Percentiles rank a stretch among this genome's conserved stretches.
phyloP scores from a whole-genome alignment of 306 rosid species.

The Castanopsis chinensis region DNA sequence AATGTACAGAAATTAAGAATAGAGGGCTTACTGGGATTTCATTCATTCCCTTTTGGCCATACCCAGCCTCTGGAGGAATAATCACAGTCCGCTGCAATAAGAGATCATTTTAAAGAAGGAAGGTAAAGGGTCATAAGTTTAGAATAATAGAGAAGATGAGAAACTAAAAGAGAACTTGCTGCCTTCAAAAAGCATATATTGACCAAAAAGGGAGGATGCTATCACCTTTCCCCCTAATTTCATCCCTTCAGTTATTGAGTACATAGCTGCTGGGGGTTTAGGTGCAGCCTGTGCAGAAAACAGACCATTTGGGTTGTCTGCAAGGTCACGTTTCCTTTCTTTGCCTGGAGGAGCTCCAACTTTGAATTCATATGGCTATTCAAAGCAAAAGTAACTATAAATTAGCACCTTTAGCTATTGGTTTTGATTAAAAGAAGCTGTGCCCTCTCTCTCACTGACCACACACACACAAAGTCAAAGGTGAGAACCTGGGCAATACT shows the following conservation, averaged over 20 bases:
- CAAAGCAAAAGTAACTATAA: conserved; percentile 25
- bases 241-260: conserved; percentile 78
- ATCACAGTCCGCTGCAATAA: conserved; percentile 77
- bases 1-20: neutral
- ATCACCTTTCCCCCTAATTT: conserved; percentile 86
- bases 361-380: conserved; percentile 80
- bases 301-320: conserved; percentile 86
- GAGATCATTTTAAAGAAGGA: neutral
- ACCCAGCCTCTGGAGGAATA: conserved; percentile 85
- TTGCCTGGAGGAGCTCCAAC: conserved; percentile 90
- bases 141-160: neutral
- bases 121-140: neutral
- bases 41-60: conserved; percentile 76
- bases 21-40: conserved; percentile 76
- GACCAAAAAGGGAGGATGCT: neutral
- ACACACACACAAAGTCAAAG: conserved; percentile 5
- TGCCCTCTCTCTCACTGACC: neutral
- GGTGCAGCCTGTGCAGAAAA: conserved; percentile 99
- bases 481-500: conserved; percentile 69
- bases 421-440: neutral
- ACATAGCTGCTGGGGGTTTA: conserved; percentile 88
- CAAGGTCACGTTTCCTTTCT: conserved; percentile 91
- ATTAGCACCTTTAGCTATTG: conserved; percentile 5
- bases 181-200: neutral
- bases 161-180: neutral